phyloP scores from a whole-genome alignment of 768 basidiomycete species.

The Tricholoma sp. region DNA sequence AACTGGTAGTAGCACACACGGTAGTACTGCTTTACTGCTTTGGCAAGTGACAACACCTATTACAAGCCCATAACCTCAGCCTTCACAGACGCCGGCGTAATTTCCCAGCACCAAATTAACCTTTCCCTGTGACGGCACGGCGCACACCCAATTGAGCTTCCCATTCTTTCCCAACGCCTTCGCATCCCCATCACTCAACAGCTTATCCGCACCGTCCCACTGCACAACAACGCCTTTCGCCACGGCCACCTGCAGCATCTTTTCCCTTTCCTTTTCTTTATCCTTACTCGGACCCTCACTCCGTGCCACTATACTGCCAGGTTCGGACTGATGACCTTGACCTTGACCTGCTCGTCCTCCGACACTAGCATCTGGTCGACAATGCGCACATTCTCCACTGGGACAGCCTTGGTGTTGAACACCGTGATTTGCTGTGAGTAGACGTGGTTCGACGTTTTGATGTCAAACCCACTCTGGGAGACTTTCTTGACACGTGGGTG shows the following conservation, averaged over 20 bases:
- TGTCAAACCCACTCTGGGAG: constrained; percentile 28
- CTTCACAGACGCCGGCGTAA: constrained; percentile 4
- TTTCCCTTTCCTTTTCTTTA: background rate
- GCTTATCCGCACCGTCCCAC: background rate
- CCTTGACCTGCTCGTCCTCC: constrained; percentile 31
- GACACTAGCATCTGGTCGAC: constrained; percentile 35
- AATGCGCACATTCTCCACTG: constrained; percentile 27
- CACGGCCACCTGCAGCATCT: background rate
- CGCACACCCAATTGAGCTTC: constrained; percentile 18
- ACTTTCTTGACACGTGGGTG: constrained; percentile 30
- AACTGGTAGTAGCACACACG: too few species aligned
- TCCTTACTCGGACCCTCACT: background rate
- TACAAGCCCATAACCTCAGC: background rate
- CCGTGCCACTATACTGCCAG: background rate
- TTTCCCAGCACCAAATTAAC: constrained; percentile 18
- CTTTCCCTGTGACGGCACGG: constrained; percentile 15
- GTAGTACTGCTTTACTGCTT: too few species aligned
- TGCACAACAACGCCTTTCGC: background rate
- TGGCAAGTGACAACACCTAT: background rate
- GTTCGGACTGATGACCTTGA: constrained; percentile 33
- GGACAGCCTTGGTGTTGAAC: constrained; percentile 30
- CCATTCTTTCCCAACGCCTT: constrained; percentile 11
- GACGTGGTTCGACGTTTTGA: constrained; percentile 23
- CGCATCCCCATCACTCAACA: constrained; percentile 9
- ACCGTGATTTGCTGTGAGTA: constrained; percentile 34